Percentiles rank a stretch among this genome's conserved stretches.
phyloP scores from a whole-genome alignment of 352 stramenopile genomes.

The Pythium periplocum region DNA sequence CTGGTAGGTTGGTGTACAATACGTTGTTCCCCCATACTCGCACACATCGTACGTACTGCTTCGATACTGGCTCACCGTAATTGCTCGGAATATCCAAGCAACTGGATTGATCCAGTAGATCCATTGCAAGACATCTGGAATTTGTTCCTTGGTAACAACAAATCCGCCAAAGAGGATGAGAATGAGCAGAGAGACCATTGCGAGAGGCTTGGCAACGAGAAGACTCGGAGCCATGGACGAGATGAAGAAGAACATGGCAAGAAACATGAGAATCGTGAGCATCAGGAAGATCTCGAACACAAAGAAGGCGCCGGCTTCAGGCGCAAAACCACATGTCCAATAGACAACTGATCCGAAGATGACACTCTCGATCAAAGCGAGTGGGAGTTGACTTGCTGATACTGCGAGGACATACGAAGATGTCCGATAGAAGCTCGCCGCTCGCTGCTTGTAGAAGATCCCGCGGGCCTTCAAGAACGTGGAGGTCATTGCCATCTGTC shows the following conservation, averaged over 20 bases:
- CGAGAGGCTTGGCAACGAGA: conserved; percentile 48
- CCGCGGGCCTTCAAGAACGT: conserved; percentile 66
- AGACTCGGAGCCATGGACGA: conserved; percentile 29
- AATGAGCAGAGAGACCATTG: conserved; percentile 48
- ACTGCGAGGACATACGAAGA: conserved; percentile 74
- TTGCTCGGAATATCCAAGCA: conserved; percentile 43
- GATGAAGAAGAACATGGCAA: conserved; percentile 51
- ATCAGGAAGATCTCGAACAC: conserved; percentile 73
- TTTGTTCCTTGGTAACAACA: conserved; percentile 41
- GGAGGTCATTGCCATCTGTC: conserved; percentile 69
- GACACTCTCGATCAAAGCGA: conserved; percentile 64
- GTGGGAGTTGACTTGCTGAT: conserved; percentile 38
- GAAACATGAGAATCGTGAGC: conserved; percentile 46
- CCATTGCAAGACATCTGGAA: conserved; percentile 54
- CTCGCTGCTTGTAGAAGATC: conserved; percentile 87
- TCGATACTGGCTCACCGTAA: conserved; percentile 47
- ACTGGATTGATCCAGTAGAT: conserved; percentile 73
- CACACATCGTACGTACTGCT: conserved; percentile 29
- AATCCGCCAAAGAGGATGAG: conserved; percentile 72
- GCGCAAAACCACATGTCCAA: conserved; percentile 75
- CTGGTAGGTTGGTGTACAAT: conserved; percentile 20
- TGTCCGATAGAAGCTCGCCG: conserved; percentile 83
- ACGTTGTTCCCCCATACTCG: conserved; percentile 31
- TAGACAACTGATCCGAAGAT: conserved; percentile 88
- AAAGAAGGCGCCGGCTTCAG: conserved; percentile 43